Evolutionary conservation across 2,329 filamentous ascomycete species (phyloP), one percentile per base, ranked within the genome.

Genomic region (Colletotrichum scovillei): DNA sequence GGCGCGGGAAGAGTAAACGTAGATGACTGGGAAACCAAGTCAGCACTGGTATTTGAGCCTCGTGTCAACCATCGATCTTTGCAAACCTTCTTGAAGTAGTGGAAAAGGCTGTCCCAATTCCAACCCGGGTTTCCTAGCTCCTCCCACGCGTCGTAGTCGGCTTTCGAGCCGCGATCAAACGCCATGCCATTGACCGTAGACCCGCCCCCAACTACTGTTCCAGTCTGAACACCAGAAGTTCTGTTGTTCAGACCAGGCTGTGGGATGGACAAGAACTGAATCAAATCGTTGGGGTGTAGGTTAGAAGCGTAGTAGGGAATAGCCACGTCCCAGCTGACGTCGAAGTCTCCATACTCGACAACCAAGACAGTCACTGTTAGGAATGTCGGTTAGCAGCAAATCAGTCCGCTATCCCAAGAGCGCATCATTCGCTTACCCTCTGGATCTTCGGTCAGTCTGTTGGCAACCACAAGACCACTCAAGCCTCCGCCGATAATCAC

Each of bases 141-240:
- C 65, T 84, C 84, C 85, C 84, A 87, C 5, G 82, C 82, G 66
- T 87, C 82, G 46, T 85, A 82, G 56, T 87, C 80, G 2, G 82
- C 78, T 14, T 78, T 80, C 57, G 85, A 81, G 2, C 84, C 84
- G 6, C 85, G 80, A 26, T 86, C 81, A 60, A 86, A 87, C 6
- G 83, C 82, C 86, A 86, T 86, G 28, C 79, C 81, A 77, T 73
- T 69, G n/a, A 74, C 75, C 1, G 81, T 80, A 5, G 81, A 81
- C 5, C 82, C 80, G 2, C 74, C 74, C 66, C 63, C 58, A 16
- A 72, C 46, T 2, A 49, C 63, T n/a, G 76, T 75, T 12, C 80
- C 82, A n/a, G 79, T 78, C 12, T 74, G 71, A 0, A 83, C 78
- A 6, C 74, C 59, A 38, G 78, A 78, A 11, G 68, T 75, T 14